Base-by-base conservation (phyloP, 2,329 filamentous ascomycete species). In the Diaporthe ampelina region DNA sequence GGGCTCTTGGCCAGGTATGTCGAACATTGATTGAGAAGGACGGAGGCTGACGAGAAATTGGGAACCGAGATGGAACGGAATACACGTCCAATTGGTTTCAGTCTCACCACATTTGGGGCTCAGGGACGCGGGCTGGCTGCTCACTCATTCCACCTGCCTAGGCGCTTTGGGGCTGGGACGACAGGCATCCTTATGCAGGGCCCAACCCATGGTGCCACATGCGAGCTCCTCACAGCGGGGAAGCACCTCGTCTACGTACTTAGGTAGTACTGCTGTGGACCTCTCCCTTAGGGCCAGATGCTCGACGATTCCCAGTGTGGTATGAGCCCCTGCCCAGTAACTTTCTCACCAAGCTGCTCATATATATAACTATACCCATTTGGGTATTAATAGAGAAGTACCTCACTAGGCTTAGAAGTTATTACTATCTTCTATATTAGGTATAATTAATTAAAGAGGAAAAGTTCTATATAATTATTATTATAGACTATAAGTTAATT, bases 1-100 rank as follows among this genome's bases (percentile, higher is more conserved):
- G 59, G 45, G 40, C 15, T 35, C 40, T 37, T 24, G 29, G 43
- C 59, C 37, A 37, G 37, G 40, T 21, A 35, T 37, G 29, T 11
- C 63, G 48, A 68, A 52, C 37, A 29, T 29, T 29, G 45, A 54
- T 52, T 5, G 32, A 5, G 63, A 21, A 50, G 45, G 50, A 43
- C 40, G 45, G n/a, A 54, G 32, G 48, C 52, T 24, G 63, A 68
- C 63, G 59, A 68, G 48, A 48, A 68, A 54, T 21, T 67, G 63
- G 63, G 3, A 67, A 26, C 32, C 63, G 63, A 68, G 63, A 54
- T 15, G 63, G 63, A 54, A 68, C 63, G 21, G 24, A 52, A 26
- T 54, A 68, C 45, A 68, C 63, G 63, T 68, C 63, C 48, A 40
- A 37, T 67, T 68, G 63, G 63, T 68, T 68, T 68, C 63, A 68